phyloP scores from a whole-genome alignment of 2,329 filamentous ascomycete species.

The Sordariomycetes sp. region DNA sequence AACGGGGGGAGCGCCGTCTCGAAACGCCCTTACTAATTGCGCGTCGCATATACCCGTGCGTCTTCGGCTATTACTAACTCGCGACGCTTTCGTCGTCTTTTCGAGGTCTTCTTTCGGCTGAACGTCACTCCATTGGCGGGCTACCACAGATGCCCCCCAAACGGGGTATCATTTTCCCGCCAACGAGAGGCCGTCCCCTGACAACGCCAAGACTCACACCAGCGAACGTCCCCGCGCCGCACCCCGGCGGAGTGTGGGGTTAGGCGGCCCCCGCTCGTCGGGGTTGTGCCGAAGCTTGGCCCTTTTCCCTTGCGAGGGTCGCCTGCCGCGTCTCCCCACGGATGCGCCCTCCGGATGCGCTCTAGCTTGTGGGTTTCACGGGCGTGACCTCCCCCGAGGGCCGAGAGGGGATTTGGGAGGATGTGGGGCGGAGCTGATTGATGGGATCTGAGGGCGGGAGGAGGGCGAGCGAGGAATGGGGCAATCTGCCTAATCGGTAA shows the following conservation, averaged over 20 bases:
- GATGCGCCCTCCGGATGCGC: too few relatives aligned
- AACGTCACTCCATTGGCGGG: background rate
- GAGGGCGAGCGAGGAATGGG: background rate
- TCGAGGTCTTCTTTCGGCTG: background rate
- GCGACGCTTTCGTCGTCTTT: background rate
- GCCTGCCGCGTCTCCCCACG: too few relatives aligned
- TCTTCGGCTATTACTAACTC: background rate
- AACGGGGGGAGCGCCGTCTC: background rate
- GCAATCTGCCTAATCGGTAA: background rate
- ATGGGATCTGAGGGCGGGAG: too few relatives aligned
- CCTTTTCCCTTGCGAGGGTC: too few relatives aligned
- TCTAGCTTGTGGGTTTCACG: too few relatives aligned
- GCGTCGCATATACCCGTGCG: background rate
- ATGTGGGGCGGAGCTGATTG: too few relatives aligned
- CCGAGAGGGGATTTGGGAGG: too few relatives aligned
- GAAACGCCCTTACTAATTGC: background rate
- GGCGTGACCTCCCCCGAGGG: too few relatives aligned
- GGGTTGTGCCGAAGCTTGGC: background rate
- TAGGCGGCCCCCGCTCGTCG: background rate
- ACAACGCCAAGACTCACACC: background rate
- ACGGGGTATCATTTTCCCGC: background rate
- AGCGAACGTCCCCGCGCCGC: background rate
- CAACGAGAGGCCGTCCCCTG: background rate
- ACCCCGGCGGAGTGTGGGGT: background rate
- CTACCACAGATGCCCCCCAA: background rate